Evolutionary conservation across 805 yeast genomes (phyloP).

Genomic region (Monosporozyma aquatica): DNA sequence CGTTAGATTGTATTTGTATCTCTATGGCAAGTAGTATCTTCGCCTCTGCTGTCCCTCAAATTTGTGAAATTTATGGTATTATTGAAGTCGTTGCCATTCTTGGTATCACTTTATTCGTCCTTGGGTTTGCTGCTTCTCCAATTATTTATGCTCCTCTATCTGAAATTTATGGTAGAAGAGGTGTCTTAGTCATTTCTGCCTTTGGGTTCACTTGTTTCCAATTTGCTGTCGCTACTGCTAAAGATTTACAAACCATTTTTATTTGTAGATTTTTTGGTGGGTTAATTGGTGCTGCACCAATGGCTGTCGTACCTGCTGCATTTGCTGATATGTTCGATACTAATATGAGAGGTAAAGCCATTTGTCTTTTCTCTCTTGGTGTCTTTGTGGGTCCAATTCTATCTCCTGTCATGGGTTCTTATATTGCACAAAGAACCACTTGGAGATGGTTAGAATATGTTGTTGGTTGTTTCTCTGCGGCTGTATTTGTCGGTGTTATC

Average conservation of each 20-base stretch:
- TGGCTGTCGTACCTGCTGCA: slow-evolving; percentile 80
- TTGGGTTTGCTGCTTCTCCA: slow-evolving; percentile 93
- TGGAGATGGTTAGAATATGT: slow-evolving; percentile 48
- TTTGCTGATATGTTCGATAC: slow-evolving; percentile 75
- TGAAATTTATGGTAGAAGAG: slow-evolving; percentile 66
- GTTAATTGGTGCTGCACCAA: slow-evolving; percentile 72
- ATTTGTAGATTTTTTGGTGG: slow-evolving; percentile 77
- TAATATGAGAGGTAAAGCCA: slow-evolving; percentile 62
- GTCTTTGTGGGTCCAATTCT: slow-evolving; percentile 74
- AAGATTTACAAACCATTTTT: slow-evolving; percentile 68
- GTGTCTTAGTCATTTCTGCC: slow-evolving; percentile 47
- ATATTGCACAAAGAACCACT: slow-evolving; percentile 30
- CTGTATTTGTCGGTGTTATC: slow-evolving; percentile 28
- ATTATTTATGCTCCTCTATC: slow-evolving; percentile 82
- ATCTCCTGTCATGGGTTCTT: slow-evolving; percentile 70
- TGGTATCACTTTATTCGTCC: slow-evolving; percentile 72
- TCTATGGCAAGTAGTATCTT: slow-evolving; percentile 64
- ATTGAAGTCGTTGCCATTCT: slow-evolving; percentile 62
- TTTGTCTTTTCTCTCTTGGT: slow-evolving; percentile 59
- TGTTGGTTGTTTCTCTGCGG: slow-evolving; percentile 43
- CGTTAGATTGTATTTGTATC: slow-evolving; percentile 37
- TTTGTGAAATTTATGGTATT: slow-evolving; percentile 48
- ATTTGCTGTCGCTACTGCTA: slow-evolving; percentile 70
- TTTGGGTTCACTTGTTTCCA: slow-evolving; percentile 51
- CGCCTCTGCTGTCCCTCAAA: slow-evolving; percentile 46